These are phyloP conservation scores for Suillus placidus DNA, from an alignment of 768 basidiomycete genomes.

Conservation along the genomic window DNA sequence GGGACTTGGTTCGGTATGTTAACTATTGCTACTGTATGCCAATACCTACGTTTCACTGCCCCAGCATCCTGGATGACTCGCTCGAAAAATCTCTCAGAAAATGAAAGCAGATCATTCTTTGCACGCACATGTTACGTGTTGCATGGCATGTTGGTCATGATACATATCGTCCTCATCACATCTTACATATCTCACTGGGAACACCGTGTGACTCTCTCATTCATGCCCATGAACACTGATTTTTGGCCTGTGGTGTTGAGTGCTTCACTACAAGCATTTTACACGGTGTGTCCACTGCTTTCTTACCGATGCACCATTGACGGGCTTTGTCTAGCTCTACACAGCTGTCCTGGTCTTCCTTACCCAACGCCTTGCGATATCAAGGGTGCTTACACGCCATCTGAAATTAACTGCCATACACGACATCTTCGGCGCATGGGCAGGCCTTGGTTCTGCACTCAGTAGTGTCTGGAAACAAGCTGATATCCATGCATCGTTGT, in stretches of 20 bases:
- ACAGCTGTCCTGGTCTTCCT: neutral
- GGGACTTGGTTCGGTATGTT: neutral
- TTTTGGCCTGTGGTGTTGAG: too few relatives aligned
- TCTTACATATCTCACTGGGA: too few relatives aligned
- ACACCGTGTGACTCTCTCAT: too few relatives aligned
- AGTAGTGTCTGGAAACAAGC: neutral
- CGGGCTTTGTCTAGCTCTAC: too few relatives aligned
- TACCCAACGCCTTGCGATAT: neutral
- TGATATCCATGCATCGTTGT: neutral
- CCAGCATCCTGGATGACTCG: neutral
- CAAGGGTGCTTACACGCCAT: neutral
- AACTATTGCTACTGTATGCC: neutral
- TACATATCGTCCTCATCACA: conserved; percentile 12
- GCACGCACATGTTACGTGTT: neutral
- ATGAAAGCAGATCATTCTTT: neutral
- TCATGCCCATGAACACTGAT: too few relatives aligned
- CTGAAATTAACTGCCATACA: neutral
- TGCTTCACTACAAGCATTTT: too few relatives aligned
- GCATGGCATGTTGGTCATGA: neutral
- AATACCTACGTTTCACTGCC: neutral
- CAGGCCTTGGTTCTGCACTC: neutral
- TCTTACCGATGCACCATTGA: too few relatives aligned
- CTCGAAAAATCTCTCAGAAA: neutral
- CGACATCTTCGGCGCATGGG: neutral
- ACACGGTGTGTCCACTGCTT: too few relatives aligned